phyloP scores from a whole-genome alignment of 2,329 filamentous ascomycete species.

The Trichoderma pleuroti region DNA sequence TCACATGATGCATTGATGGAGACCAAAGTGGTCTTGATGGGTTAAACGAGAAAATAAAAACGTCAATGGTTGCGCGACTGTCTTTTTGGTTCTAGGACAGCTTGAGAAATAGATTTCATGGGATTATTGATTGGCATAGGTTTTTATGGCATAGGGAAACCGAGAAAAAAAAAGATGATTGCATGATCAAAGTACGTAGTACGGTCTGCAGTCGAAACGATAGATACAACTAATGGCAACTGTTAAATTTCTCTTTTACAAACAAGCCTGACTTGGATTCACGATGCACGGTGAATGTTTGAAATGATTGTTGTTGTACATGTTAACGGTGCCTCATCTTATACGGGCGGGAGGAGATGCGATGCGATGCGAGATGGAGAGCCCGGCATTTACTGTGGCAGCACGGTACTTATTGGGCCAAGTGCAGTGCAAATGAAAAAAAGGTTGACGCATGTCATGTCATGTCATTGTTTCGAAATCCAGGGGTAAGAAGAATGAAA shows the following conservation, averaged over 20 bases:
- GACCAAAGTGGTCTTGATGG: not conserved
- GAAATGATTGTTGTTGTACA: not conserved
- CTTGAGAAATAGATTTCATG: slow-evolving; percentile 10
- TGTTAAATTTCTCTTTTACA: not conserved
- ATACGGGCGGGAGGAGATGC: not conserved
- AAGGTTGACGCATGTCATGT: not conserved
- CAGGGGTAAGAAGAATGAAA: not conserved
- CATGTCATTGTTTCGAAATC: slow-evolving; percentile 14
- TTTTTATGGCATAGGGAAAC: not conserved
- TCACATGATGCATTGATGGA: slow-evolving; percentile 8
- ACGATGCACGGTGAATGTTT: not conserved
- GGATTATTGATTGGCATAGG: not conserved
- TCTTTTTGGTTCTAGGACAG: not conserved
- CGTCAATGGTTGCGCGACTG: not conserved
- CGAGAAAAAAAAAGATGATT: slow-evolving; percentile 7
- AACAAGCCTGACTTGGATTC: not conserved
- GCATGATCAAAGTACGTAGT: not conserved
- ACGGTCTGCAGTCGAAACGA: not conserved
- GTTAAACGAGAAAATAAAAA: not conserved
- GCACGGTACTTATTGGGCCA: not conserved
- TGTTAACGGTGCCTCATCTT: too few relatives aligned
- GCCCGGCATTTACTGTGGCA: not conserved
- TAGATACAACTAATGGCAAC: slow-evolving; percentile 11
- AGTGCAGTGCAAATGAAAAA: not conserved
- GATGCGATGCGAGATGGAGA: not conserved